Base-by-base conservation (phyloP, 768 basidiomycete species). In the Psilocybe azurescens region DNA sequence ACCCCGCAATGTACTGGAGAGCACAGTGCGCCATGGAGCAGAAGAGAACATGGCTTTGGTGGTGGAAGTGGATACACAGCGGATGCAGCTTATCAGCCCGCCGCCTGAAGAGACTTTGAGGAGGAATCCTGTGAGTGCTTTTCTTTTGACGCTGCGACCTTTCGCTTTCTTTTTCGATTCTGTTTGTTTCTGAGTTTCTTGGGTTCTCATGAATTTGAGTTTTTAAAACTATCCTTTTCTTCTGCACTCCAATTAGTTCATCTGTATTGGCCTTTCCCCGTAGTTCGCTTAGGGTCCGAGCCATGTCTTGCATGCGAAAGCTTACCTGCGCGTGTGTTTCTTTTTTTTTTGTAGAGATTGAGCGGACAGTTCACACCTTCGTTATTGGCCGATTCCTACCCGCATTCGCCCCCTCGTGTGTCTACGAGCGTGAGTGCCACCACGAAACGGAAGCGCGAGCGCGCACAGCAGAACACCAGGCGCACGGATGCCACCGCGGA, bases 91-190 rank as follows among this genome's bases (percentile, higher is more conserved):
- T 46, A 86, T 89, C 62, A 88, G 87, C 65, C 87, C 87, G 1
- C 87, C 87, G 2, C 87, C 87, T 1, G 87, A 89, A 65, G 87
- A 89, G 64, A 75, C 74, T 1, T 70, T 86, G 8, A 73, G 77
- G 39, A 70, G 74, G 57, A 66, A 68, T 18, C 67, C 67, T 33
- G 71, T 74, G 48, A 53, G 67, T 70, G 13, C 18, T 51, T 10
- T 58, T 20, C 14, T 56, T 24, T 24, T 24, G 24, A 24, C 24
- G 24, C 24, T 24, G 24, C 24, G 24, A 24, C 24, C 53, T 20
- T 38, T 47, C 13, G 57, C 61, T 52, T 52, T 38, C 13, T 50
- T 48, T 65, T 16, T n/a, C 14, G 20, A 5, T 44, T 44, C 5
- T 44, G 14, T 13, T 44, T 44, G 11, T 44, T n/a, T 36, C 33